Conservation (phyloP, 1,139 yeast genomes). For the Magnusiomyces suaveolens region DNA sequence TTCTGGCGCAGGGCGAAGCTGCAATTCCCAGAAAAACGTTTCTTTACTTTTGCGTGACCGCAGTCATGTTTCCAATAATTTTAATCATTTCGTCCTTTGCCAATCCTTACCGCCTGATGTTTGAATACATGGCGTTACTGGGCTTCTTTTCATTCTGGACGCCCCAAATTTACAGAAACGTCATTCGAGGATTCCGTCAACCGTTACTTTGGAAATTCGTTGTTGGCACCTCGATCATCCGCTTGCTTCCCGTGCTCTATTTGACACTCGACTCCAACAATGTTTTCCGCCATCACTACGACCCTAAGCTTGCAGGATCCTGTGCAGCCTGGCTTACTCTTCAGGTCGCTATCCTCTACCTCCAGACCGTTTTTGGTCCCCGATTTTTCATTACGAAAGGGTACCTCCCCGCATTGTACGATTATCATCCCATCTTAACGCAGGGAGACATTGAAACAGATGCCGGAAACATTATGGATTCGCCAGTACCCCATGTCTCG, state of each 20-base stretch:
- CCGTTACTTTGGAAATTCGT: slow-evolving; percentile 66
- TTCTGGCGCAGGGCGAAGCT: slow-evolving; percentile 44
- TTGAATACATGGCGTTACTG: slow-evolving; percentile 49
- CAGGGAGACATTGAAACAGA: slow-evolving; percentile 55
- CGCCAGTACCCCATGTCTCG: slow-evolving; percentile 1
- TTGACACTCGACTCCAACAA: slow-evolving; percentile 38
- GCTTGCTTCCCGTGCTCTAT: slow-evolving; percentile 59
- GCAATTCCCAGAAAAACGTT: slow-evolving; percentile 52
- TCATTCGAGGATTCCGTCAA: slow-evolving; percentile 50
- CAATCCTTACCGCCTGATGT: slow-evolving; percentile 40
- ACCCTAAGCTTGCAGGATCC: slow-evolving; percentile 40
- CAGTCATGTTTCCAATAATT: slow-evolving; percentile 52
- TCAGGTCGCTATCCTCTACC: slow-evolving; percentile 47
- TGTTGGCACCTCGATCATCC: slow-evolving; percentile 50
- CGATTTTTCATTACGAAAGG: slow-evolving; percentile 74
- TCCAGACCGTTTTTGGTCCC: slow-evolving; percentile 65
- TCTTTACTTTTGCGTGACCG: slow-evolving; percentile 49
- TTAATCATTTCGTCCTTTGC: slow-evolving; percentile 50
- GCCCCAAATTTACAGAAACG: slow-evolving; percentile 82
- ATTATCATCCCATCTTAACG: slow-evolving; percentile 62
- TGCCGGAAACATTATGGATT: slow-evolving; percentile 13
- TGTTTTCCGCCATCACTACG: slow-evolving; percentile 50
- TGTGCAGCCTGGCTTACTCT: slow-evolving; percentile 45
- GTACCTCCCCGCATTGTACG: slow-evolving; percentile 67
- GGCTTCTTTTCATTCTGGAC: slow-evolving; percentile 68